Conservation (phyloP, 257 asterid species). For the Anisodus tanguticus region DNA sequence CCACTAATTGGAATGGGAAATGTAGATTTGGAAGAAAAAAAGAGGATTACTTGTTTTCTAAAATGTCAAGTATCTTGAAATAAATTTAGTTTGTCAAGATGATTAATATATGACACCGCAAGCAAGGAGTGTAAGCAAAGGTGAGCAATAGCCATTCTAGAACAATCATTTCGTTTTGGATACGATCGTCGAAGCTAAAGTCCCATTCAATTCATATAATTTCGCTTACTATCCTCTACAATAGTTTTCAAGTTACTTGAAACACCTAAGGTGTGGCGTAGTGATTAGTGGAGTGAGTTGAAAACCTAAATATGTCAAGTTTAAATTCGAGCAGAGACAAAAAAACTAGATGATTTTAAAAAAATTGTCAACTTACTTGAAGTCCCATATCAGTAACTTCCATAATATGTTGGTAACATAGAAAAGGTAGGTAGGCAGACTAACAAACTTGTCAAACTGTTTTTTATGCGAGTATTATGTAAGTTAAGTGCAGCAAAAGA, state of each 20-base stretch:
- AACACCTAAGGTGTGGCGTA: too few relatives aligned
- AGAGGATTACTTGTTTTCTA: too few relatives aligned
- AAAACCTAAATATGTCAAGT: fast-evolving
- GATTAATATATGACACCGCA: too few relatives aligned
- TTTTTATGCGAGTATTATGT: background rate
- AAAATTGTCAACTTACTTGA: background rate
- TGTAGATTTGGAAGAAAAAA: background rate
- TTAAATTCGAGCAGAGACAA: background rate
- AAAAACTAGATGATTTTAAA: background rate
- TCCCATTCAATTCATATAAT: too few relatives aligned
- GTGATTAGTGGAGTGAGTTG: background rate
- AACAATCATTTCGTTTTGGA: too few relatives aligned
- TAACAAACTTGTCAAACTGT: background rate
- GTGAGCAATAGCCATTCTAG: too few relatives aligned
- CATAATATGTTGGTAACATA: background rate
- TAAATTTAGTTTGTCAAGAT: too few relatives aligned
- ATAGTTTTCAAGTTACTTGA: too few relatives aligned
- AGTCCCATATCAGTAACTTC: background rate
- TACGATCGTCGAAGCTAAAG: too few relatives aligned
- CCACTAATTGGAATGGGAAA: background rate
- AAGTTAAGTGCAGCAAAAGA: background rate
- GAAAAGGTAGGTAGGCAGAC: background rate
- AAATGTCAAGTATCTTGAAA: too few relatives aligned
- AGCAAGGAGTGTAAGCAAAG: too few relatives aligned
- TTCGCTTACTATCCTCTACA: too few relatives aligned